Conservation (phyloP, 352 stramenopile species). For the Phytophthora idaei region DNA sequence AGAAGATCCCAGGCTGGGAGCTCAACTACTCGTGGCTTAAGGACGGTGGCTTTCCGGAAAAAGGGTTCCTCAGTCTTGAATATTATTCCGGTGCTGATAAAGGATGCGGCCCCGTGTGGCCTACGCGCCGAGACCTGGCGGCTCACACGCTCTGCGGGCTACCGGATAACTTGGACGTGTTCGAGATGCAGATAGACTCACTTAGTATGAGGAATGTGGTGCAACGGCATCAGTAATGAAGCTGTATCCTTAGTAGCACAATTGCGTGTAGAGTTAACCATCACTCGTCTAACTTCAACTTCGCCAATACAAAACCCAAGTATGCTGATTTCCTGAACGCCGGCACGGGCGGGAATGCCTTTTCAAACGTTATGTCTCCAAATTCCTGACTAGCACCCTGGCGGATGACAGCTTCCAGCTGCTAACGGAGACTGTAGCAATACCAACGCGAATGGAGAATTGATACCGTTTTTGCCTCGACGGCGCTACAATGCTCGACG, state of each 20-base stretch:
- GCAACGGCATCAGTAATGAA: slow-evolving; percentile 24
- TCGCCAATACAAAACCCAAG: neutral
- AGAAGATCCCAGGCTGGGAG: slow-evolving; percentile 81
- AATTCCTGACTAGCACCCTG: neutral
- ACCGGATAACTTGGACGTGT: slow-evolving; percentile 48
- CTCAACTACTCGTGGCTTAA: slow-evolving; percentile 85
- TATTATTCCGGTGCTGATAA: slow-evolving; percentile 83
- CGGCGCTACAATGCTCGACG: slow-evolving; percentile 9
- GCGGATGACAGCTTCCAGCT: slow-evolving; percentile 38
- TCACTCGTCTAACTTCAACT: neutral
- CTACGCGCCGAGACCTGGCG: slow-evolving; percentile 60
- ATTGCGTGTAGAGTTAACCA: neutral
- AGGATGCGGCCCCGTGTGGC: slow-evolving; percentile 74
- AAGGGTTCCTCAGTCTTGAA: slow-evolving; percentile 73
- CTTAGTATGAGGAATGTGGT: slow-evolving; percentile 46
- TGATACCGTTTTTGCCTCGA: neutral
- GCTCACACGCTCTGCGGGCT: slow-evolving; percentile 56
- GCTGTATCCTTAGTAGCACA: too few species aligned
- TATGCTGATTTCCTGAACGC: too few species aligned
- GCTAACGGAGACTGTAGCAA: slow-evolving; percentile 11
- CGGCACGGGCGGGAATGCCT: too few species aligned
- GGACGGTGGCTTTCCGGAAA: slow-evolving; percentile 78
- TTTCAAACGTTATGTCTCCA: too few species aligned
- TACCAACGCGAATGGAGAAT: slow-evolving; percentile 3
- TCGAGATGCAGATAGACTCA: slow-evolving; percentile 64